These are phyloP conservation scores for Oryza glaberrima DNA, from an alignment of 176 grass and related monocot species.

Conservation along the genomic window DNA sequence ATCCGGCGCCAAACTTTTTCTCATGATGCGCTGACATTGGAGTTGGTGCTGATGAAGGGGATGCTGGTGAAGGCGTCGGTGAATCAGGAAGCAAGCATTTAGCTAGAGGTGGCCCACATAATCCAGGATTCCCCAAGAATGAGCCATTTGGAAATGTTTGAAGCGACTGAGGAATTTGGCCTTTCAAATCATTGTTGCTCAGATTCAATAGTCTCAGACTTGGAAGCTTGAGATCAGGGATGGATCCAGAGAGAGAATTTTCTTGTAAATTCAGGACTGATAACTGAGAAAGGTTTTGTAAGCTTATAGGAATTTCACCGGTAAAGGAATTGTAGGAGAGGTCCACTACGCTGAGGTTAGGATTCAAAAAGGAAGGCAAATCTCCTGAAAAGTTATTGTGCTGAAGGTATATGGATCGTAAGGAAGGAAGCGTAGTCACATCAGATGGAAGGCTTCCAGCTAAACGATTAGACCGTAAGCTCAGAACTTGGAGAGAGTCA, in stretches of 20 bases:
- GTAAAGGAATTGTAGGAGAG: conserved; percentile 88
- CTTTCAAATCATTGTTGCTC: conserved; percentile 81
- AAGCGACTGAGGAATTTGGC: conserved; percentile 69
- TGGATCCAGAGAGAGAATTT: conserved; percentile 72
- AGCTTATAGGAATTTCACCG: conserved; percentile 51
- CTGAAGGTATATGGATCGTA: conserved; percentile 79
- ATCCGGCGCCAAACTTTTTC: conserved; percentile 65
- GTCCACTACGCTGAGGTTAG: conserved; percentile 61
- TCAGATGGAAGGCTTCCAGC: conserved; percentile 73
- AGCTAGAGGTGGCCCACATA: conserved; percentile 79
- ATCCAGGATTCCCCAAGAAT: conserved; percentile 72
- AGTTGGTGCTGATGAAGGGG: conserved; percentile 38
- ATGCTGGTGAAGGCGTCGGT: conserved; percentile 44
- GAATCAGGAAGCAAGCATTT: conserved; percentile 61
- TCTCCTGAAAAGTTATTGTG: conserved; percentile 82
- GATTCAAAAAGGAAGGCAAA: conserved; percentile 57
- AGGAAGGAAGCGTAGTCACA: conserved; percentile 64
- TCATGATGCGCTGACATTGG: conserved; percentile 19
- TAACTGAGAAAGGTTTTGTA: conserved; percentile 77
- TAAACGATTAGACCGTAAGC: conserved; percentile 83
- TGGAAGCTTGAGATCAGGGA: conserved; percentile 71
- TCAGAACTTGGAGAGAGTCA: conserved; percentile 72
- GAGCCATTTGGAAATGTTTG: conserved; percentile 63
- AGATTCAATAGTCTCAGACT: conserved; percentile 73
- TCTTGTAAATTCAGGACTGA: conserved; percentile 64